phyloP scores from a whole-genome alignment of 441 rosid genomes.

The Eutrema salsugineum region DNA sequence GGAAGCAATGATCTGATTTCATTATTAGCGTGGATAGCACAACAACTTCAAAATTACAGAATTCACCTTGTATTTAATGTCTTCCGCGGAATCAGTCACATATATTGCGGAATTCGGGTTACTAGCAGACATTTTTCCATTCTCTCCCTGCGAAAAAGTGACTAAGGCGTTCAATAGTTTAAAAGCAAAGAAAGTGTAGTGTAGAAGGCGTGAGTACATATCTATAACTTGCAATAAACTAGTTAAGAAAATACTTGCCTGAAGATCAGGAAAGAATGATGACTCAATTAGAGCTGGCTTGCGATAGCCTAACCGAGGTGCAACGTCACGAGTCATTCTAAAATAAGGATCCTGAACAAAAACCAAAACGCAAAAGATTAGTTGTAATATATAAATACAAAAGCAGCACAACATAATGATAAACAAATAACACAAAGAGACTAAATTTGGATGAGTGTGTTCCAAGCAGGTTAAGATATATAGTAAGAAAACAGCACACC shows the following conservation, averaged over 20 bases:
- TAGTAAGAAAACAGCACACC: constrained; percentile 32
- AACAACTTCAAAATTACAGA: not conserved
- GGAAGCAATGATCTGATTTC: no score
- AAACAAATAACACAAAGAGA: not conserved
- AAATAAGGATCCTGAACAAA: constrained; percentile 88
- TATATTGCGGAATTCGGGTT: constrained; percentile 96
- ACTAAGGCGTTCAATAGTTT: not conserved
- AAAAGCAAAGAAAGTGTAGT: not conserved
- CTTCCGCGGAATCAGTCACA: constrained; percentile 78
- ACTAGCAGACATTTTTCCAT: constrained; percentile 95
- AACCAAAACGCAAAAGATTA: constrained; percentile 4
- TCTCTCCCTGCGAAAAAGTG: constrained; percentile 62
- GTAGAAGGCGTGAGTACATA: no score
- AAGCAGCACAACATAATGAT: not conserved
- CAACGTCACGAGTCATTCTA: constrained; percentile 96
- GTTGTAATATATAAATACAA: not conserved
- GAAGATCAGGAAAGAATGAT: constrained; percentile 79
- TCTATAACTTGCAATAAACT: not conserved
- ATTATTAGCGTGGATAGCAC: no score
- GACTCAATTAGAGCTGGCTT: constrained; percentile 93
- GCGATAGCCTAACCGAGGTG: constrained; percentile 86
- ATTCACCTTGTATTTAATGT: constrained; percentile 72
- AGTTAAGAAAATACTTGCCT: constrained; percentile 44
- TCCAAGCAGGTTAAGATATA: not conserved
- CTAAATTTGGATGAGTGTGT: not conserved